phyloP scores from a whole-genome alignment of 345 rosid genomes.

The Streptanthus diversifolius region DNA sequence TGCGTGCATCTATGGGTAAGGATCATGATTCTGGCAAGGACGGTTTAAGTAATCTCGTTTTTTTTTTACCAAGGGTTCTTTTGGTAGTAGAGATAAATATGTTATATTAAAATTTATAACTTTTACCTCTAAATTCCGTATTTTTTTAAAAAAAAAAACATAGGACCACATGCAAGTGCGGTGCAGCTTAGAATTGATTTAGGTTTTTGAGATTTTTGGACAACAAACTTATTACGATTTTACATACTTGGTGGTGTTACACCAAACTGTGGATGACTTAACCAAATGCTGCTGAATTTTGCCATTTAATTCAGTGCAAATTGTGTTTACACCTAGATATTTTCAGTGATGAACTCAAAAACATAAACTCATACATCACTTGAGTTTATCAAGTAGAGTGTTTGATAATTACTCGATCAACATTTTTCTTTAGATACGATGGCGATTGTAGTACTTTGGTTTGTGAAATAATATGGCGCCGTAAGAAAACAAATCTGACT shows the following conservation, averaged over 20 bases:
- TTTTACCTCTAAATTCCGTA: too few relatives aligned
- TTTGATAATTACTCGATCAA: neutral
- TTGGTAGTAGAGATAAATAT: neutral
- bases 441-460: too few relatives aligned
- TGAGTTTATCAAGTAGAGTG: neutral
- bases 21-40: neutral
- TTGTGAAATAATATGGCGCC: too few relatives aligned
- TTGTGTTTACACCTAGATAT: neutral
- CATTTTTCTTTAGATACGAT: too few relatives aligned
- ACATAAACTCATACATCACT: neutral
- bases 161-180: neutral
- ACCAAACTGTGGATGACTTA: neutral
- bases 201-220: neutral
- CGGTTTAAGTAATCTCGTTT: neutral
- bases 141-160: too few relatives aligned
- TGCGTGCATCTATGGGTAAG: neutral
- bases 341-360: neutral
- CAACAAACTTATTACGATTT: too few relatives aligned
- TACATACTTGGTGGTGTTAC: neutral
- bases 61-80: neutral
- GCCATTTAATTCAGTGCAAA: neutral
- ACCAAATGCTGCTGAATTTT: neutral
- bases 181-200: neutral
- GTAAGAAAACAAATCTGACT: too few relatives aligned
- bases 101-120: neutral